Conservation (phyloP, 495 filamentous ascomycete species). For the Amphirosellinia nigrospora region DNA sequence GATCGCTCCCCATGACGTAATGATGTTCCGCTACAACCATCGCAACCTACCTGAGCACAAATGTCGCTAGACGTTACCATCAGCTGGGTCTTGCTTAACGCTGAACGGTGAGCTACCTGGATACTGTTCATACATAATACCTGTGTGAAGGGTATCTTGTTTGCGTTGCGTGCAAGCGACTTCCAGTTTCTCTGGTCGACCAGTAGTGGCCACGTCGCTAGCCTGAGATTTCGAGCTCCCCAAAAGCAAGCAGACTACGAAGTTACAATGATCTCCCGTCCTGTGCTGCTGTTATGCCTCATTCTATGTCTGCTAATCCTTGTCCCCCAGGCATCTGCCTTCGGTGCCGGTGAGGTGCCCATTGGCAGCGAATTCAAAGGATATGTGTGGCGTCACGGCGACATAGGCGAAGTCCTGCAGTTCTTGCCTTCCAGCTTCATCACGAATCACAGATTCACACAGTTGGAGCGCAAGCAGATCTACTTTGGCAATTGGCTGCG, state of each 20-base stretch:
- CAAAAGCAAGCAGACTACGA: background rate
- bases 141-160: background rate
- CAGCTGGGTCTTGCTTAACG: background rate
- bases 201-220: background rate
- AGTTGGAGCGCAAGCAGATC: slow-evolving; percentile 76
- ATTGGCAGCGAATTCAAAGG: slow-evolving; percentile 80
- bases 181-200: background rate
- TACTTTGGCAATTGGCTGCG: slow-evolving; percentile 78
- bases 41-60: too few relatives aligned
- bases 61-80: too few relatives aligned
- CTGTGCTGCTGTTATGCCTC: slow-evolving; percentile 9
- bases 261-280: slow-evolving; percentile 20
- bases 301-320: slow-evolving; percentile 56
- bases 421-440: slow-evolving; percentile 69
- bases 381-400: slow-evolving; percentile 82
- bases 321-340: slow-evolving; percentile 63
- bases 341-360: slow-evolving; percentile 84
- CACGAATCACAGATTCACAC: slow-evolving; percentile 82
- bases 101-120: background rate
- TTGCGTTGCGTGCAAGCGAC: background rate
- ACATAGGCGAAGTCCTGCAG: slow-evolving; percentile 36
- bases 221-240: background rate
- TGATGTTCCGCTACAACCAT: background rate
- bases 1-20: background rate
- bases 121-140: background rate